Percentiles rank a stretch among this genome's conserved stretches.
These are phyloP conservation scores for Ophiosphaerella korrae DNA, from an alignment of 2,329 filamentous ascomycete genomes.

Conservation along the genomic window DNA sequence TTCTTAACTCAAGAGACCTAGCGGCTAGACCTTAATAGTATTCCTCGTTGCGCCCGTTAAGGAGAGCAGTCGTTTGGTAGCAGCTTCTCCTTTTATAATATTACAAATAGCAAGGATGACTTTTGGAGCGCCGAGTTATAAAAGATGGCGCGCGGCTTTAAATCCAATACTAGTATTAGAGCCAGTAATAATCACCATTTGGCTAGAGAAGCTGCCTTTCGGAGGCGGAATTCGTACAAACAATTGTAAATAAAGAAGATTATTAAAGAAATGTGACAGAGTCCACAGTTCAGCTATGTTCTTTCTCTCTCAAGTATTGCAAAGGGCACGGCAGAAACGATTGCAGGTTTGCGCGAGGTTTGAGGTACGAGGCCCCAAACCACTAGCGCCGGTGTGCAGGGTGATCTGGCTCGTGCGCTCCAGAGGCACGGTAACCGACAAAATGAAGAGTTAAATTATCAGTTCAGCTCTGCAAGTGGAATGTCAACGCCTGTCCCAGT, in stretches of 20 bases:
- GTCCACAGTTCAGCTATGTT: no score
- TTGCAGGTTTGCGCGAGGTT: no score
- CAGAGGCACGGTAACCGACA: no score
- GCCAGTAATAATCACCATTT: conserved; percentile 55
- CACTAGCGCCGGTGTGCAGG: no score
- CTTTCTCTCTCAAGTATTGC: no score
- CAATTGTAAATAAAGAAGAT: conserved; percentile 39
- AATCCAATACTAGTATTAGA: conserved; percentile 54
- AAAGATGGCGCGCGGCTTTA: conserved; percentile 52
- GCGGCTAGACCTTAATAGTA: conserved; percentile 52
- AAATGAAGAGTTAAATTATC: no score
- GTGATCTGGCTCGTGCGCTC: no score
- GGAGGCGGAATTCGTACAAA: conserved; percentile 42
- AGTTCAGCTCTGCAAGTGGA: no score
- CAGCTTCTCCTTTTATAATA: conserved; percentile 50
- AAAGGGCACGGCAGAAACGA: no score
- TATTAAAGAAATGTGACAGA: no score
- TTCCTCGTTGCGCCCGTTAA: conserved; percentile 28
- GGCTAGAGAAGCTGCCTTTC: conserved; percentile 29
- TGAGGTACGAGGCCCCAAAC: no score
- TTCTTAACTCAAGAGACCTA: conserved; percentile 49
- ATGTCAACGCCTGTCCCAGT: no score
- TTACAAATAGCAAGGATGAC: conserved; percentile 55
- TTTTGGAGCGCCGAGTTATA: conserved; percentile 45
- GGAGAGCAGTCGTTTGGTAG: conserved; percentile 46